Percentiles rank a stretch among this genome's conserved stretches.
Evolutionary conservation across 495 filamentous ascomycete genomes (phyloP).

Genomic region (Neurospora sublineolata): DNA sequence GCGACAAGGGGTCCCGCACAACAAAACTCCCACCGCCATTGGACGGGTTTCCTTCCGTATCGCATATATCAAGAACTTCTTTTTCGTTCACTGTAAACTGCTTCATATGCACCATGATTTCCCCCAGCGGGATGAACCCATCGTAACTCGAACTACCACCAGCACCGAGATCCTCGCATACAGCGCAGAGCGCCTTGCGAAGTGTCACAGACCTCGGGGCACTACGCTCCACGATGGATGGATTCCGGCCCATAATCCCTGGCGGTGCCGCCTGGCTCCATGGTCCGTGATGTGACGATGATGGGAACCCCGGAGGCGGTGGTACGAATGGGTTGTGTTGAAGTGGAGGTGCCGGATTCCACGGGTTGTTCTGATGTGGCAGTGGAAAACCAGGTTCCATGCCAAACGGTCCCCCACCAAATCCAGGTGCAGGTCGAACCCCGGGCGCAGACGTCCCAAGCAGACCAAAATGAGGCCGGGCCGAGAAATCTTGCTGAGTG

Average conservation of each 20-base stretch:
- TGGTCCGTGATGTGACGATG: slow-evolving; percentile 7
- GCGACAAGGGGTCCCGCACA: slow-evolving; percentile 36
- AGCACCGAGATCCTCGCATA: slow-evolving; percentile 35
- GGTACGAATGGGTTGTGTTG: slow-evolving; percentile 11
- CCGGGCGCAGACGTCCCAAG: slow-evolving; percentile 14
- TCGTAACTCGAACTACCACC: slow-evolving; percentile 24
- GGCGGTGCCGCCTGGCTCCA: slow-evolving; percentile 21
- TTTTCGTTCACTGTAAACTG: slow-evolving; percentile 48
- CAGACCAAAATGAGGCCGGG: slow-evolving; percentile 1
- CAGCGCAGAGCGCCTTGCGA: slow-evolving; percentile 38
- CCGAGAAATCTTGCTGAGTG: slow-evolving; percentile 17
- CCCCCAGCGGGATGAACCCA: slow-evolving; percentile 56
- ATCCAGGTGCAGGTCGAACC: slow-evolving; percentile 12
- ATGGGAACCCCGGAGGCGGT: slow-evolving; percentile 12
- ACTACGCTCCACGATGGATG: slow-evolving; percentile 2
- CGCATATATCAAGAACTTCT: slow-evolving; percentile 81
- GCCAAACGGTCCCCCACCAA: slow-evolving; percentile 15
- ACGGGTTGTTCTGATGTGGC: slow-evolving; percentile 14
- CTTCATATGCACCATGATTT: slow-evolving; percentile 56
- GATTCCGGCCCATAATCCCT: slow-evolving; percentile 18
- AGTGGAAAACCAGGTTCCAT: slow-evolving; percentile 15
- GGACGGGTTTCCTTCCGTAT: slow-evolving; percentile 73
- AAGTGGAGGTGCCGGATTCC: slow-evolving; percentile 11
- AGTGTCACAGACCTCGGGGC: slow-evolving; percentile 34
- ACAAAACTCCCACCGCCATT: slow-evolving; percentile 86